A percentile compares a stretch with the other conserved stretches of the same genome.
Evolutionary conservation across 768 basidiomycete genomes (phyloP).

Genomic region (Russula sp.): DNA sequence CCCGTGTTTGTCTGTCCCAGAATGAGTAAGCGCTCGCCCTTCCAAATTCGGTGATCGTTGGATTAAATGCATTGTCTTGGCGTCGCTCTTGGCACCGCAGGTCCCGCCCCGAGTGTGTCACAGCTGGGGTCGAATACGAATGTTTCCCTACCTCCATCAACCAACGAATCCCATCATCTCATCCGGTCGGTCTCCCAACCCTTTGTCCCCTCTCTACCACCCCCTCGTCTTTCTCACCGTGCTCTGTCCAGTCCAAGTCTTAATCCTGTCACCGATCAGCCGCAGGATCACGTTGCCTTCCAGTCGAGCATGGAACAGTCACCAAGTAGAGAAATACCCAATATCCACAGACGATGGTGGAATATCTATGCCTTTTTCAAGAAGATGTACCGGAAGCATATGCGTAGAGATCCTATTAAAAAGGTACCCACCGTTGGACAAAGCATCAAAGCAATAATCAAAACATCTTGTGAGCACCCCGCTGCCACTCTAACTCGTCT

Average conservation of each 20-base stretch:
- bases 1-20: too few species aligned
- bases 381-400: not conserved
- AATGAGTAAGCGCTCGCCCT: too few species aligned
- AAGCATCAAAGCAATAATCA: slow-evolving; percentile 47
- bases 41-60: too few species aligned
- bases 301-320: not conserved
- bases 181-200: not conserved
- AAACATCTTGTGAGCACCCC: slow-evolving; percentile 47
- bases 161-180: slow-evolving; percentile 1
- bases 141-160: not conserved
- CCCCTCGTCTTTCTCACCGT: not conserved
- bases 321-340: not conserved
- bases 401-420: slow-evolving; percentile 28
- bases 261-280: not conserved
- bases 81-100: not conserved
- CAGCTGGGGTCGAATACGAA: not conserved
- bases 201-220: not conserved
- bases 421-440: slow-evolving; percentile 37
- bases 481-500: not conserved
- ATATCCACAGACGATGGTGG: not conserved
- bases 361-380: not conserved
- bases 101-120: too few species aligned
- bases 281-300: not conserved
- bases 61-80: too few species aligned
- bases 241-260: not conserved